Evolutionary conservation across 768 basidiomycete species (phyloP).

Genomic region (Lactarius akahatsu): DNA sequence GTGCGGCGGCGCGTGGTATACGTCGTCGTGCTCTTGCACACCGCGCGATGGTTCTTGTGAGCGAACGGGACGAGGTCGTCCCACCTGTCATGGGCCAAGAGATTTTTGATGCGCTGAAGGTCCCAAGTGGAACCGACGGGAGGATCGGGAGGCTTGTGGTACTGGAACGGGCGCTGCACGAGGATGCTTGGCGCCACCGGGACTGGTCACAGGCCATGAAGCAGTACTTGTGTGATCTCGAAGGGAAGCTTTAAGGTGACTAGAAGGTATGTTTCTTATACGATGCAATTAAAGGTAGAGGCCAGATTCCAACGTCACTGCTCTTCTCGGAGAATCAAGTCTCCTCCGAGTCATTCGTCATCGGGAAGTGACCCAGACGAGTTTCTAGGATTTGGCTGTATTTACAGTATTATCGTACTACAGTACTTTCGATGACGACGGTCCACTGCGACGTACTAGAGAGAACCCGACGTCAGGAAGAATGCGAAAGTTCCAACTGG

Average conservation of each 20-base stretch:
- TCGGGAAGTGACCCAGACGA: no score
- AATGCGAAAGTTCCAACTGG: no score
- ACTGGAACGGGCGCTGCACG: constrained; percentile 40
- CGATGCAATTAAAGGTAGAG: no score
- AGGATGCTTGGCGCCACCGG: constrained; percentile 39
- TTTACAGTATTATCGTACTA: no score
- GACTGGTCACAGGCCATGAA: constrained; percentile 35
- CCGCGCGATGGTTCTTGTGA: constrained; percentile 40
- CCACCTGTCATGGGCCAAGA: constrained; percentile 40
- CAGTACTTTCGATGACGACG: no score
- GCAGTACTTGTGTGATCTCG: constrained; percentile 29
- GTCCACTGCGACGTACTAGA: no score
- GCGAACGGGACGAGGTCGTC: constrained; percentile 49
- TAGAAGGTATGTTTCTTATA: no score
- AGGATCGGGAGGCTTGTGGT: constrained; percentile 30
- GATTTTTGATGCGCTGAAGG: constrained; percentile 31
- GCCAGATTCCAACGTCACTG: no score
- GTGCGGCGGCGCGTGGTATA: constrained; percentile 32
- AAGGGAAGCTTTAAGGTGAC: background rate
- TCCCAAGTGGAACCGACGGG: background rate
- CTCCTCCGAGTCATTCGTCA: no score
- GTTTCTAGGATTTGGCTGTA: no score
- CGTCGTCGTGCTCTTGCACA: constrained; percentile 26
- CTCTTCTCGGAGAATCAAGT: no score
- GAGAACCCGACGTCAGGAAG: no score